These are phyloP conservation scores for Arthrobotrys iridis DNA, from an alignment of 2,329 filamentous ascomycete genomes.

Conservation along the genomic window DNA sequence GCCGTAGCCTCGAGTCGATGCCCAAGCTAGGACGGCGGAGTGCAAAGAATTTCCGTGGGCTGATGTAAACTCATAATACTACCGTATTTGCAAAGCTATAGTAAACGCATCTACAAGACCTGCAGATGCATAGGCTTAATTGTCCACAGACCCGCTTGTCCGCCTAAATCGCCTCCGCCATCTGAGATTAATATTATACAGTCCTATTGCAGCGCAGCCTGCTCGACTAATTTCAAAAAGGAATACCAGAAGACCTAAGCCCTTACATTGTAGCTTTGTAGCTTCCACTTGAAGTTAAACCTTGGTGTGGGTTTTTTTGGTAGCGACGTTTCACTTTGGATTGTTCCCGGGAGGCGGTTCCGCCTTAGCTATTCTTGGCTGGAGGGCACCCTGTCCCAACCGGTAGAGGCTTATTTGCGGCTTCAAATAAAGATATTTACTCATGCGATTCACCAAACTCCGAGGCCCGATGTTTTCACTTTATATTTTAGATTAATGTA, in stretches of 20 bases:
- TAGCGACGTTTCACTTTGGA: conserved; percentile 24
- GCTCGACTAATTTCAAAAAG: background rate
- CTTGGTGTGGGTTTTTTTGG: conserved; percentile 18
- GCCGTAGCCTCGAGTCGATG: background rate
- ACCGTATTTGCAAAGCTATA: background rate
- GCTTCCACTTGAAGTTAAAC: background rate
- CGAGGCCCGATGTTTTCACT: background rate
- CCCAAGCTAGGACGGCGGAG: background rate
- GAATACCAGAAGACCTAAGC: background rate
- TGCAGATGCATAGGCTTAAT: conserved; percentile 16
- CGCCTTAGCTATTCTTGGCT: conserved; percentile 38
- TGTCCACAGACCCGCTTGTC: background rate
- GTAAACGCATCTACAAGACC: background rate
- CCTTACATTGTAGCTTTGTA: background rate
- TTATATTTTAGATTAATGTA: background rate
- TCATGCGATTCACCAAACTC: background rate
- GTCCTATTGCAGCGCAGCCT: conserved; percentile 6
- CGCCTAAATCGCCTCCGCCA: background rate
- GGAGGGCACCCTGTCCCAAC: background rate
- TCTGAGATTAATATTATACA: background rate
- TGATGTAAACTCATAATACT: background rate
- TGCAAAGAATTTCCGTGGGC: conserved; percentile 5
- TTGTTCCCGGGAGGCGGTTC: conserved; percentile 35
- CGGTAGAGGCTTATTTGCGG: background rate
- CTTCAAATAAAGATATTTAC: conserved; percentile 1